These are phyloP conservation scores for Anthoceros angustus DNA, from an alignment of 225 moss, liverwort and hornwort genomes.

Conservation along the genomic window DNA sequence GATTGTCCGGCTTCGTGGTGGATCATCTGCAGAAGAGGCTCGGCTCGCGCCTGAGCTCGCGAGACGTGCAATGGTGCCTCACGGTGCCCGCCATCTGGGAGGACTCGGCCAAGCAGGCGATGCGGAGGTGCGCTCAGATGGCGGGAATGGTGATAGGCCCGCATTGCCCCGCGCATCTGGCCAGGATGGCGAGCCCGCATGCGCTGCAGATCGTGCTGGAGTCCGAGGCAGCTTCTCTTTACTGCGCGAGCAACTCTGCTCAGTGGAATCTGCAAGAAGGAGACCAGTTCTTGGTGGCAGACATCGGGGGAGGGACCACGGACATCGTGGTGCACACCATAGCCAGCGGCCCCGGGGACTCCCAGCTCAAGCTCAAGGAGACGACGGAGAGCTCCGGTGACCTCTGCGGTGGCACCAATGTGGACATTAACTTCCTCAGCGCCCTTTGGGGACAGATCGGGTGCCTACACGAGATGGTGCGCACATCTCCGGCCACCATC, in stretches of 20 bases:
- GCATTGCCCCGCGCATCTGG: no score
- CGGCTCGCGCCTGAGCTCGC: slow-evolving; percentile 12
- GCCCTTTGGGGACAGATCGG: no score
- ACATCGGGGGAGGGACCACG: slow-evolving; percentile 29
- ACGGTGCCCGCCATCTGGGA: slow-evolving; percentile 44
- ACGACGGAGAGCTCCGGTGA: no score
- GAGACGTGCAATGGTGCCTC: slow-evolving; percentile 44
- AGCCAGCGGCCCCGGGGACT: no score
- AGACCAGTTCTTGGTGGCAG: slow-evolving; percentile 44
- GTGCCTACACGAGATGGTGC: no score
- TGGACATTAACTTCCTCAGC: no score
- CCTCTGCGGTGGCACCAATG: no score
- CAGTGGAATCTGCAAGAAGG: slow-evolving; percentile 11
- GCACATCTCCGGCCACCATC: no score
- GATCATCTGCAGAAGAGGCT: slow-evolving; percentile 6
- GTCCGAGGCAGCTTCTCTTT: slow-evolving; percentile 49
- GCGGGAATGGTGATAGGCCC: slow-evolving; percentile 38
- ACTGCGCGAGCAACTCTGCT: slow-evolving; percentile 23
- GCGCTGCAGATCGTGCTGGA: slow-evolving; percentile 40
- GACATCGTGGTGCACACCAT: slow-evolving; percentile 1
- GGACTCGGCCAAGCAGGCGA: slow-evolving; percentile 8
- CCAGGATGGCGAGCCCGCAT: slow-evolving; percentile 9
- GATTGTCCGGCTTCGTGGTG: slow-evolving; percentile 20
- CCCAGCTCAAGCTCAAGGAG: no score
- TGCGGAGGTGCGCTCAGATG: slow-evolving; percentile 12